Evolutionary conservation across 306 rosid species (phyloP).

Genomic region (Oxytropis ochrocephala): DNA sequence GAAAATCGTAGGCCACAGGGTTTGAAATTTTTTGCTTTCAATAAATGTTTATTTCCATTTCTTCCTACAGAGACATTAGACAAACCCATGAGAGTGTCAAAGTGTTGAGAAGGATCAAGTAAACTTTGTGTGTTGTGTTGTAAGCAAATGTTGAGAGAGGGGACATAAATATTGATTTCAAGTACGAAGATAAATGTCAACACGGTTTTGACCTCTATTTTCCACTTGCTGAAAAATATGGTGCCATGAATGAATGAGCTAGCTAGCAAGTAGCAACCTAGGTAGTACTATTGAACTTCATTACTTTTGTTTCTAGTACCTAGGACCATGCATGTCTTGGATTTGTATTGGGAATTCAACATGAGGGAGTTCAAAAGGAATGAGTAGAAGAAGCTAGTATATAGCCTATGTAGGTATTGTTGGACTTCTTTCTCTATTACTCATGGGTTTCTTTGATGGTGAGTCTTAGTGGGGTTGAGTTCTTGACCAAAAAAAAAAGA

Average conservation of each 20-base stretch:
- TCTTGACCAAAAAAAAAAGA: no score
- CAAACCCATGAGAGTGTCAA: slow-evolving; percentile 19
- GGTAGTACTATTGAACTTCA: neutral
- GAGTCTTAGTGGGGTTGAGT: no score
- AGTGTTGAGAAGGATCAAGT: slow-evolving; percentile 11
- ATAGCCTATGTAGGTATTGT: no score
- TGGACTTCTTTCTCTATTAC: no score
- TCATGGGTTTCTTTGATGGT: no score
- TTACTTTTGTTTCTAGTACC: no score
- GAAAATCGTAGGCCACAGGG: slow-evolving; percentile 12
- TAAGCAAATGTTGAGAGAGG: slow-evolving; percentile 3
- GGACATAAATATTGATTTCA: slow-evolving; percentile 27
- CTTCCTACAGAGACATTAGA: neutral
- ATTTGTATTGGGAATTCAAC: no score
- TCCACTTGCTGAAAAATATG: neutral
- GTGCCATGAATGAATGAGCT: slow-evolving; percentile 23
- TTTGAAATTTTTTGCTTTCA: slow-evolving; percentile 15
- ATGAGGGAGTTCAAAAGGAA: no score
- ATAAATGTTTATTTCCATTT: slow-evolving; percentile 24
- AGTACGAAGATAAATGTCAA: slow-evolving; percentile 23
- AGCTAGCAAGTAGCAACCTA: neutral
- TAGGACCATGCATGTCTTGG: no score
- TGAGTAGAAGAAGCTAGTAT: no score
- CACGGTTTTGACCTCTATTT: slow-evolving; percentile 24
- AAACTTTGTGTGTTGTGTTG: neutral